Base-by-base conservation (phyloP, 2,329 filamentous ascomycete genomes). In the Diaporthe citriasiana region DNA sequence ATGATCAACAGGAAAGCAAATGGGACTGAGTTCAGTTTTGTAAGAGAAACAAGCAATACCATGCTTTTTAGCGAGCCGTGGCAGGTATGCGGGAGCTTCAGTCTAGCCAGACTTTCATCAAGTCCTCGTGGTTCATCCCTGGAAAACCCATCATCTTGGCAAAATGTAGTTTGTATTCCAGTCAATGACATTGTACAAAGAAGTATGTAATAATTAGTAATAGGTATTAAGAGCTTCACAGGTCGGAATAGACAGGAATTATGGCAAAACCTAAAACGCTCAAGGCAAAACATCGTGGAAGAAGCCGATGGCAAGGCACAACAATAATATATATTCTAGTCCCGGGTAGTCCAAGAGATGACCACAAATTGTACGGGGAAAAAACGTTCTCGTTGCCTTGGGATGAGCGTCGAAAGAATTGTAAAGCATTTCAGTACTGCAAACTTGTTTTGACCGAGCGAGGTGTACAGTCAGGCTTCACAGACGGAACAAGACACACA, bases 51-150 rank as follows among this genome's bases (percentile, higher is more conserved):
- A 35, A 66, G 45, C 45, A 66, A 40, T 25, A 66, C 30, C 45
- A 27, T 66, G 45, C 45, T 66, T 66, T 66, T 50, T 50, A 45
- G 27, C 22, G 42, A 66, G 45, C n/a, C 45, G 42, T 65, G 60
- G 19, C 60, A n/a, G 40, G 45, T 10, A 22, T 13, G 45, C 25
- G 6, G 40, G 6, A 35, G 27, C 60, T 50, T 65, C 19, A 40
- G 42, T 19, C 33, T 50, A 30, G 42, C 22, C 27, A 22, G 30
- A 10, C 27, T 8, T 38, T 25, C 27, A 65, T 33, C 17, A 17
- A 30, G 25, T n/a, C 15, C 17, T 27, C 4, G 8, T 63, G 40
- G 42, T 65, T 35, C 60, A 19, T 63, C 25, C 60, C 40, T 33
- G 13, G 17, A n/a, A 47, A 17, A 10, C 13, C 42, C 17, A 35